Evolutionary conservation across 306 rosid species (phyloP), one percentile per base, ranked within the genome.

Genomic region (Cicer cuneatum): DNA sequence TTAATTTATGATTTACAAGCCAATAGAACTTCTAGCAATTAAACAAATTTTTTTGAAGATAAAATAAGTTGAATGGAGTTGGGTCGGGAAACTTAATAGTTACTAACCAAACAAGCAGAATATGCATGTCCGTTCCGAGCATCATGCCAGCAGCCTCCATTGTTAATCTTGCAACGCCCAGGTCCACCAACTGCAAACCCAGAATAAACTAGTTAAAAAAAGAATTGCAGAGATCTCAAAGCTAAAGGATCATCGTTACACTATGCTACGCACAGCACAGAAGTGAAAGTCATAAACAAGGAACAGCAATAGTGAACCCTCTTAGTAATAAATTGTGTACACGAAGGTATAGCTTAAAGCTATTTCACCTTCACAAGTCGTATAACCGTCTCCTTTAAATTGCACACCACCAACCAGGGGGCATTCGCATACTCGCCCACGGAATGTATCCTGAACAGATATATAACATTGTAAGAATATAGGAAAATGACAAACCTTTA

Each of bases 351-450:
- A 69, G 65, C 64, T 42, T 52, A 64, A 29, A 54, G 51, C 37
- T 41, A 60, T 71, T 72, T 58, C 76, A 92, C 98, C 98, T 88
- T 85, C 87, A 74, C 98, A 92, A 10, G 69, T 59, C 6, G 93
- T 88, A 64, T 92, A 92, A 71, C 98, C 98, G 74, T 92, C 98
- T 85, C 98, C 98, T 85, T 87, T 90, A 83, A 92, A 92, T 76
- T 90, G 92, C 77, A 92, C 93, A 74, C 98, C 98, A 81, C 88
- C 96, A 72, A 92, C 88, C 52, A 90, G 72, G 14, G 98, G 98
- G 86, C 98, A 92, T 80, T 88, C 92, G 70, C 98, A 92, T 70
- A 92, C 93, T 87, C 98, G 86, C 78, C 98, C 98, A 61, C 98
- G 96, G 66, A 92, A 92, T 19, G 98, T 92, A 84, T 92, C 98